Base-by-base conservation (phyloP, 2,329 filamentous ascomycete species). In the Ustilaginoidea virens region DNA sequence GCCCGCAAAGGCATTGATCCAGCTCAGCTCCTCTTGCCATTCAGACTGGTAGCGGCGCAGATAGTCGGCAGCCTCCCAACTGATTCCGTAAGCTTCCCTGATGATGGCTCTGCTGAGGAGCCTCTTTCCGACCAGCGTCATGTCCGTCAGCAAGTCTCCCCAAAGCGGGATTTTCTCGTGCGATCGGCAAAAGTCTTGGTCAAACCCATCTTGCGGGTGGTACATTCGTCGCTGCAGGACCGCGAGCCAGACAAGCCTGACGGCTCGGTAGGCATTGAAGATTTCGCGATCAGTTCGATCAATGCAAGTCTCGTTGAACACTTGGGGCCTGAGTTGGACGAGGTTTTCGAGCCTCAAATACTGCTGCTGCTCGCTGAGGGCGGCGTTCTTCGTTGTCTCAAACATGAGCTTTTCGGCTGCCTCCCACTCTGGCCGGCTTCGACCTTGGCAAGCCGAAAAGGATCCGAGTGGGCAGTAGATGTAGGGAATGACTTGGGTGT, bases 1-100 rank as follows among this genome's bases (percentile, higher is more conserved):
- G 1, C 40, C 41, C 9, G 31, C 39, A 17, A 33, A 44, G 22
- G 35, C 29, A 24, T 43, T 36, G 11, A 44, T 28, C 19, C 35
- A 37, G 4, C 17, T 8, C 5, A 32, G 14, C 27, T 42, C 40
- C n/a, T 29, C 18, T 5, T 25, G 15, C 39, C 38, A 39, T 6
- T 27, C 3, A 0, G 17, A 5, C 10, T 23, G 28, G 8, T 33
- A 23, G 2, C 17, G 11, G 4, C 29, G 12, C 28, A 40, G 22
- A 18, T 34, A 35, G 1, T 27, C 8, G 15, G 41, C 21, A 7
- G 13, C 20, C 1, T 29, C 27, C 1, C 14, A n/a, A 11, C 25
- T 29, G n/a, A 39, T 23, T 6, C 34, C 33, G 25, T 44, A 44
- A 0, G 31, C n/a, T 5, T 12, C 9, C 3, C 1, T 2, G 6